A percentile compares a stretch with the other conserved stretches of the same genome.
These are phyloP conservation scores for Sporobolomyces pararoseus DNA, from an alignment of 768 basidiomycete genomes.

Conservation along the genomic window DNA sequence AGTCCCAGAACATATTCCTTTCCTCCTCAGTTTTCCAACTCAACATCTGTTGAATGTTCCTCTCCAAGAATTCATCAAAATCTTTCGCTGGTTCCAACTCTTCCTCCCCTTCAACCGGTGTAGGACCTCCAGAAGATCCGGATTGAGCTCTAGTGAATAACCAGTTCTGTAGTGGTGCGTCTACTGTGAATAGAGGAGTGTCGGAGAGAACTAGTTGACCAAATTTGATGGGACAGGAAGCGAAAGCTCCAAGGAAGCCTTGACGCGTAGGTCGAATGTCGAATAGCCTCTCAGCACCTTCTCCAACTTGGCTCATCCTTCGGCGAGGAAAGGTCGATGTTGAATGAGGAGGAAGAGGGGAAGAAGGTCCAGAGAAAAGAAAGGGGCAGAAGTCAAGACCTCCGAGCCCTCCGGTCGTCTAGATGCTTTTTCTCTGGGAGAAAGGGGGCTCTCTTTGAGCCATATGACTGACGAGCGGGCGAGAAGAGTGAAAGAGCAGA, in stretches of 20 bases:
- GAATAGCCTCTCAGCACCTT: not conserved
- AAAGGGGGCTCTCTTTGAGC: too few relatives aligned
- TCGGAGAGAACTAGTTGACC: conserved; percentile 33
- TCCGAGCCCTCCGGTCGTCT: too few relatives aligned
- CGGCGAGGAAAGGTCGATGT: too few relatives aligned
- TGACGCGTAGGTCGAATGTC: conserved; percentile 2
- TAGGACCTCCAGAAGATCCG: conserved; percentile 18
- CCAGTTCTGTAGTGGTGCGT: conserved; percentile 36
- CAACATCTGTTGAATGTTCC: conserved; percentile 19
- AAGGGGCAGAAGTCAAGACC: too few relatives aligned
- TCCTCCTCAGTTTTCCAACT: conserved; percentile 23
- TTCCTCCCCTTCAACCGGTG: conserved; percentile 35
- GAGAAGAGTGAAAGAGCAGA: too few relatives aligned
- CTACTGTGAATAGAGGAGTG: conserved; percentile 28
- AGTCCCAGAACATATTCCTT: conserved; percentile 23
- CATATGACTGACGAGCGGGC: too few relatives aligned
- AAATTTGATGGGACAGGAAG: not conserved
- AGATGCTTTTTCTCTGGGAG: too few relatives aligned
- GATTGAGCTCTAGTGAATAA: conserved; percentile 32
- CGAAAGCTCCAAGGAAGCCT: conserved; percentile 37
- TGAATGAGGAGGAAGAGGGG: not conserved
- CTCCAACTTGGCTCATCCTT: not conserved
- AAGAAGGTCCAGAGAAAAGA: too few relatives aligned
- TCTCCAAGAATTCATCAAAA: conserved; percentile 37
- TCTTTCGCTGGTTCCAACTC: conserved; percentile 13